These are phyloP conservation scores for Arabis hirsuta DNA, from an alignment of 345 rosid species.

Conservation along the genomic window DNA sequence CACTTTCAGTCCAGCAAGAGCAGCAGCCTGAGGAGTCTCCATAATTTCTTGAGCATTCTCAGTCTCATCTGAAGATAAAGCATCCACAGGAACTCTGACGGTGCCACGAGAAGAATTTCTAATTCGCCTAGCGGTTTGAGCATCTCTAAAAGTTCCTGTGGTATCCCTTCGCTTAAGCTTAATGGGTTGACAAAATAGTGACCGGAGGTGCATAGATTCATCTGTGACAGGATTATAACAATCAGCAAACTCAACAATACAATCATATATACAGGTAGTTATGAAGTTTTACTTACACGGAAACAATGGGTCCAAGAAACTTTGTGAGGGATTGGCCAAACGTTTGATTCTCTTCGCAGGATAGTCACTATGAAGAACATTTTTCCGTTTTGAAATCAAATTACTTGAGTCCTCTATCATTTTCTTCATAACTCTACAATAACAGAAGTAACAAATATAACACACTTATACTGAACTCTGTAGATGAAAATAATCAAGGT, in stretches of 20 bases:
- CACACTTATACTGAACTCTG: constrained; percentile 20
- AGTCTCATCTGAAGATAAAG: constrained; percentile 14
- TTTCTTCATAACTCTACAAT: constrained; percentile 62
- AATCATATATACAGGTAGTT: neutral
- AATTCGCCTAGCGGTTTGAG: constrained; percentile 5
- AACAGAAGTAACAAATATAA: constrained; percentile 15
- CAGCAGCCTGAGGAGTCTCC: constrained; percentile 34
- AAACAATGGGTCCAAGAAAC: constrained; percentile 59
- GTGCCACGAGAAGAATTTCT: neutral
- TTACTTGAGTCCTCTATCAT: constrained; percentile 60
- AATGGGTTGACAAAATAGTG: constrained; percentile 45
- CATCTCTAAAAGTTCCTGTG: constrained; percentile 23
- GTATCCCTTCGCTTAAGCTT: constrained; percentile 22
- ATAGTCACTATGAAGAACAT: constrained; percentile 47
- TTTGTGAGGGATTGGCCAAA: constrained; percentile 44
- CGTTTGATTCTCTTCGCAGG: constrained; percentile 52
- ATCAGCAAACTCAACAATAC: constrained; percentile 38
- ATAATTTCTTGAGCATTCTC: constrained; percentile 32
- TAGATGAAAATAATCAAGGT: constrained; percentile 5
- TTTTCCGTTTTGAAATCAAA: constrained; percentile 62
- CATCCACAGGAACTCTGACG: constrained; percentile 2
- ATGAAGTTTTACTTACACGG: constrained; percentile 55
- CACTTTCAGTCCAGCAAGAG: constrained; percentile 34
- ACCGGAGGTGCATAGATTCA: constrained; percentile 54
- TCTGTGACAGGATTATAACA: constrained; percentile 49